Evolutionary conservation across 352 stramenopile genomes (phyloP).

Genomic region (Pythium rhizo-oryzae): DNA sequence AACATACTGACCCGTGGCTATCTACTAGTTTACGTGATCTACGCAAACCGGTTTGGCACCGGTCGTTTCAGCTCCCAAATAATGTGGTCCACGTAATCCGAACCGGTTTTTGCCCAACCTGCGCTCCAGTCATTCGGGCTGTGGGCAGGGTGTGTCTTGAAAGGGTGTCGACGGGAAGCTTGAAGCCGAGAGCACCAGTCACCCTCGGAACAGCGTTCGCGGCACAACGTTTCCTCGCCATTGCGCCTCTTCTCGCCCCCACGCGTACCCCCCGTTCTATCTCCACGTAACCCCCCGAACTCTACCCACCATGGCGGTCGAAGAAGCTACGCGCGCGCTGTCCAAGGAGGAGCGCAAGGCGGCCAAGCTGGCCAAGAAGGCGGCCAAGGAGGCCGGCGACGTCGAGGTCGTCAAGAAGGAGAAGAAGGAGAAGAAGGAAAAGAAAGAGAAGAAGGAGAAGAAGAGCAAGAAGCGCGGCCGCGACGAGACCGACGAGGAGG

Average conservation of each 20-base stretch:
- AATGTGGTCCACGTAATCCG: conserved; percentile 25
- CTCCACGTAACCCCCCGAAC: neutral
- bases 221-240: neutral
- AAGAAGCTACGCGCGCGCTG: conserved; percentile 42
- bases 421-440: conserved; percentile 69
- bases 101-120: conserved; percentile 3
- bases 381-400: conserved; percentile 36
- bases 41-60: neutral
- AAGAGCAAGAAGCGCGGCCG: conserved; percentile 72
- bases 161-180: conserved; percentile 17
- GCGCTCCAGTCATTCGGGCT: conserved; percentile 30
- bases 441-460: conserved; percentile 66
- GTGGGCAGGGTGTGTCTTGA: conserved; percentile 22
- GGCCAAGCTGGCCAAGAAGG: conserved; percentile 58
- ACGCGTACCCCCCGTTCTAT: neutral
- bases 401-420: conserved; percentile 38
- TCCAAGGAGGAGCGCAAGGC: conserved; percentile 66
- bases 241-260: neutral
- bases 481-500: conserved; percentile 25
- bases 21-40: neutral
- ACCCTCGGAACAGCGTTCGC: neutral
- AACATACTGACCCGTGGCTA: no score
- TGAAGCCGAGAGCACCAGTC: conserved; percentile 18
- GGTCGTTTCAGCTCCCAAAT: neutral
- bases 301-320: conserved; percentile 39